Evolutionary conservation across 345 rosid species (phyloP), one percentile per base, ranked within the genome.

Genomic region (Raphanus sativus): DNA sequence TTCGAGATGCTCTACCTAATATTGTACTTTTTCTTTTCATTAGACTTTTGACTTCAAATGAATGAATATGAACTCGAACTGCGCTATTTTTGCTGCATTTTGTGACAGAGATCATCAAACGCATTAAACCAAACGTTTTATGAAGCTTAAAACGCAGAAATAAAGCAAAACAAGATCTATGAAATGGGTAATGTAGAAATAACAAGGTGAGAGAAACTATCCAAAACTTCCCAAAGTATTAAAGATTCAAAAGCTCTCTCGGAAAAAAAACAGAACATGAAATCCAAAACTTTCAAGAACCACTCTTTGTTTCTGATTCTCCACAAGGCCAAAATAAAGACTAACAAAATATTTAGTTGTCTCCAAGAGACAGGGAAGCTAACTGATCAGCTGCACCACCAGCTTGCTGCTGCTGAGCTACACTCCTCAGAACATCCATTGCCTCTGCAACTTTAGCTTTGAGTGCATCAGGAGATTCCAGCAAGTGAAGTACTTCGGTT

Each of bases 401-500:
- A 3, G 81, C 84, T 71, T 81, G 86, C 73, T 82, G 86, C 75
- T 81, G 89, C 76, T 86, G 89, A 56, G 85, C 86, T n/a, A 81
- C 84, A 70, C 77, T 81, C 77, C 81, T 81, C 70, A 81, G 67
- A 32, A 81, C 84, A 65, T 81, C 84, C 88, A 86, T 85, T 29
- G 90, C 90, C 55, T 86, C 90, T 25, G 83, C 84, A 66, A 86
- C 90, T 83, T 86, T 86, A 4, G 86, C 77, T 76, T 86, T 83
- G 6, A 86, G 85, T 60, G 89, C 85, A 26, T 85, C 89, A 32
- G 89, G 89, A n/a, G 89, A 86, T 69, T 86, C 89, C 24, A 86
- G 84, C 86, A 86, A 78, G 77, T 85, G 90, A 79, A 86, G 69
- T 9, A 86, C 90, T 74, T 86, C 90, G 5, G 88, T 83, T 75